Evolutionary conservation across 331 rosid species (phyloP).

Genomic region (Quercus tomentella): DNA sequence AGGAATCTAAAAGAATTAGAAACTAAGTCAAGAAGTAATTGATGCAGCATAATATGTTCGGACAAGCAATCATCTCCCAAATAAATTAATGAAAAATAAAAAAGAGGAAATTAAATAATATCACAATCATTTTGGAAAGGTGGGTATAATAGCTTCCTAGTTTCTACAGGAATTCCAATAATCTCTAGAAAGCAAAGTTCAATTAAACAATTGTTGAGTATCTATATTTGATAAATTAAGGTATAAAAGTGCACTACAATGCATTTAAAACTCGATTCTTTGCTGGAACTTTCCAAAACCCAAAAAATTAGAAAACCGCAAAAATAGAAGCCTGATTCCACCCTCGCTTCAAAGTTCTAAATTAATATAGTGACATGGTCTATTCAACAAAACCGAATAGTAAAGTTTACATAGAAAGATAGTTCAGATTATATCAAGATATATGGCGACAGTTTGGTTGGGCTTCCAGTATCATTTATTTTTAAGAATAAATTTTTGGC

Average conservation of each 20-base stretch:
- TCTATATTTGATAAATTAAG: neutral
- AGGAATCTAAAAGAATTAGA: neutral
- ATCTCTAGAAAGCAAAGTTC: neutral
- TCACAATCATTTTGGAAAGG: neutral
- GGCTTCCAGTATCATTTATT: neutral
- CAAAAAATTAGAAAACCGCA: neutral
- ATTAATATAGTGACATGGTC: neutral
- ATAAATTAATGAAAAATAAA: neutral
- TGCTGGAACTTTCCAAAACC: neutral
- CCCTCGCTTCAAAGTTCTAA: neutral
- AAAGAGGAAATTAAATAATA: neutral
- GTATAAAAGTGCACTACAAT: neutral
- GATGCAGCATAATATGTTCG: neutral
- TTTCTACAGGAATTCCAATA: neutral
- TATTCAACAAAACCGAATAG: neutral
- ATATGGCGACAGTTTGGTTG: neutral
- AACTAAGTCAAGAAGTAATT: neutral
- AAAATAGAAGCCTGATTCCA: neutral
- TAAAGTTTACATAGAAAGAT: neutral
- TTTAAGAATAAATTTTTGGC: neutral
- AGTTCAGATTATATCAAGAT: neutral
- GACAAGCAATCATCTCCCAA: constrained; percentile 3
- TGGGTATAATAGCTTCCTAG: no score
- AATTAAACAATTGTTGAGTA: neutral
- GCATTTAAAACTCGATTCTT: no score